Conservation (phyloP, 2,329 filamentous ascomycete species). For the Cladophialophora exuberans region DNA sequence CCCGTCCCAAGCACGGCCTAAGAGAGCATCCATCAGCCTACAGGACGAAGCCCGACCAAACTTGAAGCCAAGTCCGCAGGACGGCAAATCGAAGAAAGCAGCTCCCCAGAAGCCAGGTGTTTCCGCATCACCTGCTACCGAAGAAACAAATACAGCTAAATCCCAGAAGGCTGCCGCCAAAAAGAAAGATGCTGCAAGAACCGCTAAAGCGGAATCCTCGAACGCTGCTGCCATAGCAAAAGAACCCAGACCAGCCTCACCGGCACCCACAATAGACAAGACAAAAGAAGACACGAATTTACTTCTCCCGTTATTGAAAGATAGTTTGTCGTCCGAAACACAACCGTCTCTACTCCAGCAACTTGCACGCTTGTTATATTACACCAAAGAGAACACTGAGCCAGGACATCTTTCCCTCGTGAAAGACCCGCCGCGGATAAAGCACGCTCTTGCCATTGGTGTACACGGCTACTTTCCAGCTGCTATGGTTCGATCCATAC, state of each 20-base stretch:
- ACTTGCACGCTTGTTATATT: slow-evolving; percentile 49
- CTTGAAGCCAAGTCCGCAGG: slow-evolving; percentile 11
- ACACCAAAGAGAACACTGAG: slow-evolving; percentile 57
- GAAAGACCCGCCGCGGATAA: slow-evolving; percentile 71
- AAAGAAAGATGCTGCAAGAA: slow-evolving; percentile 22
- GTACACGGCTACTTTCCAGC: slow-evolving; percentile 94
- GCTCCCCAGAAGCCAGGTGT: slow-evolving; percentile 10
- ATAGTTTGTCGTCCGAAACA: slow-evolving; percentile 49
- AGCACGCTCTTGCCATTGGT: slow-evolving; percentile 87
- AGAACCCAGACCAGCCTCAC: slow-evolving; percentile 29
- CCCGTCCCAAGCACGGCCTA: slow-evolving; percentile 32
- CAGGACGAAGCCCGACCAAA: slow-evolving; percentile 24
- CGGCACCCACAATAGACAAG: slow-evolving; percentile 27
- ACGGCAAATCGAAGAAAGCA: slow-evolving; percentile 15
- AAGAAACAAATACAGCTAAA: slow-evolving; percentile 24
- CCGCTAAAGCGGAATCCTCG: slow-evolving; percentile 27
- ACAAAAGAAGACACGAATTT: slow-evolving; percentile 47
- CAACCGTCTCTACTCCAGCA: slow-evolving; percentile 68
- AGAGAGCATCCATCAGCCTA: slow-evolving; percentile 35
- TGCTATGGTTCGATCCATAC: slow-evolving; percentile 80
- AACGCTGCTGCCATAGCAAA: not conserved
- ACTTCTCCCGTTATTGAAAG: slow-evolving; percentile 51
- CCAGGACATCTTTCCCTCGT: slow-evolving; percentile 73
- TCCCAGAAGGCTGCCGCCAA: slow-evolving; percentile 38
- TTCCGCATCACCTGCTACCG: not conserved